Evolutionary conservation across 192 early-diverging fungal species (phyloP).

Genomic region (Coemansia sp.): DNA sequence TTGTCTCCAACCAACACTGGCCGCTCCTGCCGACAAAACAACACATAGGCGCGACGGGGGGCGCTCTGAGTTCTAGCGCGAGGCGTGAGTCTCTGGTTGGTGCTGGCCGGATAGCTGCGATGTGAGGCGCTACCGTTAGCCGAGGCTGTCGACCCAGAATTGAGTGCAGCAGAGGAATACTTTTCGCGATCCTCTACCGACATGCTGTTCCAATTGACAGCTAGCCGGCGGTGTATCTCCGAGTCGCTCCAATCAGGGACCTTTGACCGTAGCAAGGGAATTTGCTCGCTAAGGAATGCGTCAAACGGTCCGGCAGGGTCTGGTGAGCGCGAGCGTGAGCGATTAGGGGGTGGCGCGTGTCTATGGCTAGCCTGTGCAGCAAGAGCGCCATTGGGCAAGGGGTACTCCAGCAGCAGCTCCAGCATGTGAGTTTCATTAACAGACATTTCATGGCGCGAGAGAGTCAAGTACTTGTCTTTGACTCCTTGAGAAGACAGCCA

Average conservation of each 20-base stretch:
- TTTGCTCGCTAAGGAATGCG: conserved; percentile 42
- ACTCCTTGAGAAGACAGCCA: conserved; percentile 41
- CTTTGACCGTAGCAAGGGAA: conserved; percentile 43
- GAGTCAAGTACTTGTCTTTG: conserved; percentile 47
- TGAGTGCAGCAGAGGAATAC: conserved; percentile 12
- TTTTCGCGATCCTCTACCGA: conserved; percentile 29
- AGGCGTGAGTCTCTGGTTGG: conserved; percentile 13
- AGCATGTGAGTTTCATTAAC: conserved; percentile 46
- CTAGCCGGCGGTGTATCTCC: conserved; percentile 42
- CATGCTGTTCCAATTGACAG: conserved; percentile 51
- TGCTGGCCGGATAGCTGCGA: conserved; percentile 7
- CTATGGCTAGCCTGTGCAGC: conserved; percentile 18
- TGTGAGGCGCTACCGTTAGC: not conserved
- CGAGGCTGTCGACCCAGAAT: not conserved
- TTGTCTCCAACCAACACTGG: conserved; percentile 41
- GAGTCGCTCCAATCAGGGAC: conserved; percentile 52
- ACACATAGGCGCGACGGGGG: conserved; percentile 50
- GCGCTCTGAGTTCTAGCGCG: conserved; percentile 29
- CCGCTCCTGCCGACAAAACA: conserved; percentile 48
- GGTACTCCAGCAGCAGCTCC: conserved; percentile 48
- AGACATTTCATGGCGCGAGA: conserved; percentile 46
- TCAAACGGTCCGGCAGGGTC: conserved; percentile 30
- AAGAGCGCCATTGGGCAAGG: conserved; percentile 31
- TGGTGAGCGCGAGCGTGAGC: conserved; percentile 21
- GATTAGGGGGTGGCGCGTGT: not conserved